phyloP scores from a whole-genome alignment of 1,139 yeast species.

The Meyerozyma sp. region DNA sequence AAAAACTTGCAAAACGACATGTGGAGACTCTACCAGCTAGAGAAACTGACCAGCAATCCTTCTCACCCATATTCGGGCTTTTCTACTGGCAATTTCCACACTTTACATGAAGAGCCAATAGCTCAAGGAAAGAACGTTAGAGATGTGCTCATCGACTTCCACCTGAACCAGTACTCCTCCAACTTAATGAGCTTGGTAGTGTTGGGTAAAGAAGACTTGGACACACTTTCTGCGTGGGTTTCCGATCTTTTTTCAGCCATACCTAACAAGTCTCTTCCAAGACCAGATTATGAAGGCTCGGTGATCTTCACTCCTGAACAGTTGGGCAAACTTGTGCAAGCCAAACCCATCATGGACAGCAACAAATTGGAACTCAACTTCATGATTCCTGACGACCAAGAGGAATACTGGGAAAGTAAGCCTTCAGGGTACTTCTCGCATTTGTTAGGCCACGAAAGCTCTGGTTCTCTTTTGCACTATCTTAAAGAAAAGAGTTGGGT shows the following conservation, averaged over 20 bases:
- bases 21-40: conserved; percentile 87
- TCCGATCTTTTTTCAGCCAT: conserved; percentile 61
- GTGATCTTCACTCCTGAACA: conserved; percentile 36
- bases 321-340: conserved; percentile 51
- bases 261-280: conserved; percentile 47
- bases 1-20: conserved; percentile 85
- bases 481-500: conserved; percentile 79
- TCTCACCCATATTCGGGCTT: conserved; percentile 71
- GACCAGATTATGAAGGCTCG: conserved; percentile 42
- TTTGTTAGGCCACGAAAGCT: conserved; percentile 85
- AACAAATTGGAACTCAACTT: conserved; percentile 65
- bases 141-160: conserved; percentile 58
- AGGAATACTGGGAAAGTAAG: conserved; percentile 55
- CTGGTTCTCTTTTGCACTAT: conserved; percentile 70
- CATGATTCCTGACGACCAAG: conserved; percentile 68
- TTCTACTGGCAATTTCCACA: conserved; percentile 66
- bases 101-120: conserved; percentile 55
- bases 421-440: conserved; percentile 75
- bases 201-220: conserved; percentile 75
- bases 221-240: conserved; percentile 67
- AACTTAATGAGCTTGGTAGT: conserved; percentile 85
- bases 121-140: conserved; percentile 51
- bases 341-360: conserved; percentile 79
- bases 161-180: conserved; percentile 59
- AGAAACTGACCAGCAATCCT: conserved; percentile 66